phyloP scores from a whole-genome alignment of 345 rosid genomes.

The Clarkia xantiana region DNA sequence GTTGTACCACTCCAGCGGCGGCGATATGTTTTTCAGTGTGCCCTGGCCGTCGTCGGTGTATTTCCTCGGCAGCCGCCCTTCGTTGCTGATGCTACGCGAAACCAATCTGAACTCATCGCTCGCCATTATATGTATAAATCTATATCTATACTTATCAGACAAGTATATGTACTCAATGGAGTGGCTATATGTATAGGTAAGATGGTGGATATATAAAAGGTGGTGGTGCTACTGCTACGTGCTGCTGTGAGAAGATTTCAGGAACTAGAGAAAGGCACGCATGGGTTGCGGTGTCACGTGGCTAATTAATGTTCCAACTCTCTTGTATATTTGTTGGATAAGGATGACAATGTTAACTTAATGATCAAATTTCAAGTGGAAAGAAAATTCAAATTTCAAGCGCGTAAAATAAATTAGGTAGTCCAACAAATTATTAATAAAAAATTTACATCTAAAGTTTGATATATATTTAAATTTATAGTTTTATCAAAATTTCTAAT shows the following conservation, averaged over 20 bases:
- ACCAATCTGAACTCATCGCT: constrained; percentile 46
- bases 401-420: too few species aligned
- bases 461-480: too few species aligned
- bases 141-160: background rate
- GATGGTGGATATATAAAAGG: constrained; percentile 6
- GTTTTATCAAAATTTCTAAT: too few species aligned
- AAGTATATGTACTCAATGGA: background rate
- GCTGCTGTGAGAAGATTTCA: constrained; percentile 11
- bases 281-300: too few species aligned
- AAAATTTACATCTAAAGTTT: too few species aligned
- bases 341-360: too few species aligned
- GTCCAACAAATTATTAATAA: too few species aligned
- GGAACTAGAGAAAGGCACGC: background rate
- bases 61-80: constrained; percentile 58
- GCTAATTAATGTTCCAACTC: too few species aligned
- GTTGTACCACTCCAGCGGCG: constrained; percentile 64
- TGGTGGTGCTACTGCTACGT: constrained; percentile 11
- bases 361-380: too few species aligned
- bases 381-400: too few species aligned
- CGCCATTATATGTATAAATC: background rate
- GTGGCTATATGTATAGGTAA: background rate
- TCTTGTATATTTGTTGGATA: too few species aligned
- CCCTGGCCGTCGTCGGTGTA: constrained; percentile 67
- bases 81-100: constrained; percentile 33
- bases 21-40: constrained; percentile 36